Evolutionary conservation across 805 yeast genomes (phyloP).

Genomic region (Tetrapisispora iriomotensis): DNA sequence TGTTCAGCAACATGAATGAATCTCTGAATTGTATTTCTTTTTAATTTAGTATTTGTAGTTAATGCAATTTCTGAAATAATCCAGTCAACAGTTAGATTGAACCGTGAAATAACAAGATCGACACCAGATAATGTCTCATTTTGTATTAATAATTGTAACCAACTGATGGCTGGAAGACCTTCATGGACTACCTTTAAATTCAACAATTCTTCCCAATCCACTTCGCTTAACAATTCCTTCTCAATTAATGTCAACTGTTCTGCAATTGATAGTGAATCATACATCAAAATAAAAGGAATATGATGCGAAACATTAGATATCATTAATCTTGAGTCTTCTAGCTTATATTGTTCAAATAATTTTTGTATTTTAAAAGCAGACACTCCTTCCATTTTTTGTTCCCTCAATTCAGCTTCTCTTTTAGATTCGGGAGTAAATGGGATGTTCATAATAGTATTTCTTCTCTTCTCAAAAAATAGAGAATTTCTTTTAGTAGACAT

Average conservation of each 20-base stretch:
- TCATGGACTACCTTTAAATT: conserved; percentile 66
- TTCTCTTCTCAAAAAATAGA: conserved; percentile 30
- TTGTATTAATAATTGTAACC: conserved; percentile 68
- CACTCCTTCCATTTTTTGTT: not conserved
- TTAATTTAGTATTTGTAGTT: conserved; percentile 48
- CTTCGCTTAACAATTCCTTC: conserved; percentile 67
- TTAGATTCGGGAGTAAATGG: conserved; percentile 26
- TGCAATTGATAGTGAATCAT: conserved; percentile 56
- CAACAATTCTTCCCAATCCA: conserved; percentile 86
- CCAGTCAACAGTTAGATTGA: conserved; percentile 87
- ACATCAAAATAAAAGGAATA: conserved; percentile 72
- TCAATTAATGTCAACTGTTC: conserved; percentile 83
- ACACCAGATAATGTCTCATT: conserved; percentile 57
- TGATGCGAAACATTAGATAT: conserved; percentile 41
- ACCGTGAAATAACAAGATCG: conserved; percentile 72
- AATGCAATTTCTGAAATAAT: conserved; percentile 76
- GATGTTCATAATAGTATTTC: conserved; percentile 30
- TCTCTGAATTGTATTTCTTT: conserved; percentile 66
- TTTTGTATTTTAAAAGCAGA: conserved; percentile 16
- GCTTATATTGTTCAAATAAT: conserved; percentile 17
- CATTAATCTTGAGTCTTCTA: conserved; percentile 20
- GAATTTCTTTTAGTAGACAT: conserved; percentile 19
- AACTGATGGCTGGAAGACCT: conserved; percentile 61
- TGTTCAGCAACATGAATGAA: conserved; percentile 79
- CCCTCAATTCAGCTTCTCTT: conserved; percentile 5